These are phyloP conservation scores for Tricholoma furcatifolium DNA, from an alignment of 768 basidiomycete species.

Conservation along the genomic window DNA sequence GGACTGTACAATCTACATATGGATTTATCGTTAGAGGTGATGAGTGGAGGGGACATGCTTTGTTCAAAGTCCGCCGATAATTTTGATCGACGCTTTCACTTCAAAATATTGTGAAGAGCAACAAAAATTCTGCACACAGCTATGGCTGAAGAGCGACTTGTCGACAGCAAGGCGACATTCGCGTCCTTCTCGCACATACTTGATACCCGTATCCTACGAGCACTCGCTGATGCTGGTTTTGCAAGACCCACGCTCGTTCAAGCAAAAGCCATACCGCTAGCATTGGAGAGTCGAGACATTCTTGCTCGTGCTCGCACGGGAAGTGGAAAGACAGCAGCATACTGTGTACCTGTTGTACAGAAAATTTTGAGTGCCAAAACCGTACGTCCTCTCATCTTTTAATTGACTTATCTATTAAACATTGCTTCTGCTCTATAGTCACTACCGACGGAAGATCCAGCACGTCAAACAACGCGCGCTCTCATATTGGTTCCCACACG, in stretches of 20 bases:
- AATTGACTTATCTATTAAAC: neutral
- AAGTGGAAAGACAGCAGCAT: constrained; percentile 96
- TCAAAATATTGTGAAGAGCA: constrained; percentile 1
- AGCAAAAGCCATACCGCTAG: constrained; percentile 87
- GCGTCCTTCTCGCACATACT: constrained; percentile 72
- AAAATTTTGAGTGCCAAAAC: constrained; percentile 80
- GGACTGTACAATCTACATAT: constrained; percentile 46
- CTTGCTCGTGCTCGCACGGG: constrained; percentile 94
- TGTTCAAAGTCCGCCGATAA: constrained; percentile 24
- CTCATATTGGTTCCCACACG: constrained; percentile 87
- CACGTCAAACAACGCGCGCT: constrained; percentile 63
- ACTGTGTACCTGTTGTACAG: constrained; percentile 88
- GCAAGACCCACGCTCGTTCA: constrained; percentile 92
- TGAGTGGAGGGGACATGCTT: constrained; percentile 16
- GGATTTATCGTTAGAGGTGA: constrained; percentile 22
- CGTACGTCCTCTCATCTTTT: constrained; percentile 41
- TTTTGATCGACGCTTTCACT: constrained; percentile 14
- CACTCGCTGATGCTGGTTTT: constrained; percentile 89
- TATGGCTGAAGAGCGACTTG: constrained; percentile 47
- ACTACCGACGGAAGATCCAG: constrained; percentile 35
- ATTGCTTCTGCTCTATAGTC: constrained; percentile 26
- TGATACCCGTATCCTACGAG: constrained; percentile 81
- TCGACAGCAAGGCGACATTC: constrained; percentile 51
- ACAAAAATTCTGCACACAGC: neutral
- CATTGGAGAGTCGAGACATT: constrained; percentile 86